Evolutionary conservation across 129 eudicot genomes (phyloP).

Genomic region (Pseudognaphalium luteoalbum): DNA sequence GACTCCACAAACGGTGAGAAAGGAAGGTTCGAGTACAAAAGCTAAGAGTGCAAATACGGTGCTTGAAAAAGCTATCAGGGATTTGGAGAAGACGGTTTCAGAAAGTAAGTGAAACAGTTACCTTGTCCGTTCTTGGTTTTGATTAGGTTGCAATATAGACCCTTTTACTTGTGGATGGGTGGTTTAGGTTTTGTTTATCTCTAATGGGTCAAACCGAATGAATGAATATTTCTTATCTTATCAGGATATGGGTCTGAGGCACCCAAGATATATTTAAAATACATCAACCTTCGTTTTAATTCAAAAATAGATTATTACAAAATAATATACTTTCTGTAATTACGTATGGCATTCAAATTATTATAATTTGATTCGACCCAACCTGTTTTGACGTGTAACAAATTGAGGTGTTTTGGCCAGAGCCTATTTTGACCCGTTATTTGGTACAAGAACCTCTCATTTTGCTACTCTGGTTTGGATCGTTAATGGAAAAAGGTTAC

Average conservation of each 20-base stretch:
- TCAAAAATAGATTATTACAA: background rate
- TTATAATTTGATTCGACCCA: background rate
- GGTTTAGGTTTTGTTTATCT: background rate
- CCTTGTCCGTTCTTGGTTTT: background rate
- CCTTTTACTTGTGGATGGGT: background rate
- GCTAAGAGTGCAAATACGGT: constrained; percentile 40
- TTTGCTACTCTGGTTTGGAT: background rate
- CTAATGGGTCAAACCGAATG: background rate
- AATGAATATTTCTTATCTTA: background rate
- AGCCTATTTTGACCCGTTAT: background rate
- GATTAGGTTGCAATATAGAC: background rate
- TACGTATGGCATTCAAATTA: background rate
- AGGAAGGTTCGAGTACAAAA: constrained; percentile 73
- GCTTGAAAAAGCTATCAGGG: constrained; percentile 86
- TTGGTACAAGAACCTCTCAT: background rate
- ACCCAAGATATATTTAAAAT: background rate
- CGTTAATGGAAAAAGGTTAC: background rate
- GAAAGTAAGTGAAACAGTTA: constrained; percentile 63
- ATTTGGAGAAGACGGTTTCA: constrained; percentile 89
- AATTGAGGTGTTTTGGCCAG: background rate
- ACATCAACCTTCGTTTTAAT: background rate
- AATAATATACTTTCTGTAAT: background rate
- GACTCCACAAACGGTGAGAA: constrained; percentile 49
- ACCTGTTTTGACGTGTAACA: background rate
- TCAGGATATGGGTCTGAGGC: background rate